phyloP scores from a whole-genome alignment of 1,139 yeast genomes.

The Maudiozyma humilis region DNA sequence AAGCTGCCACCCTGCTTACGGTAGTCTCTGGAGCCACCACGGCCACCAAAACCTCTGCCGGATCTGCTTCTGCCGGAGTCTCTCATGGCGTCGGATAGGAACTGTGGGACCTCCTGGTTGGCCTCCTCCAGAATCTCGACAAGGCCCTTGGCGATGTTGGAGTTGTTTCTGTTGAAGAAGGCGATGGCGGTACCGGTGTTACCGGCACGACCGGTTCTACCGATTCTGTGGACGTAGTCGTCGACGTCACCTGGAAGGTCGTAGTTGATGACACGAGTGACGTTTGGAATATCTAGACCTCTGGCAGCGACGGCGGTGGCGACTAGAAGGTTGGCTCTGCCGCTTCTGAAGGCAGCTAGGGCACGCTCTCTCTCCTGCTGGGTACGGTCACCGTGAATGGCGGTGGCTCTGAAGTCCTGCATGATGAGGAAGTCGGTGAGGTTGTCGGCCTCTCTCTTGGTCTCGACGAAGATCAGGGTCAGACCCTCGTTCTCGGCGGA shows the following conservation, averaged over 20 bases:
- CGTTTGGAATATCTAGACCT: constrained; percentile 98
- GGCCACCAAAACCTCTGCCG: constrained; percentile 43
- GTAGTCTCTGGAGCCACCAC: constrained; percentile 44
- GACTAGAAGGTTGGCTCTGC: constrained; percentile 57
- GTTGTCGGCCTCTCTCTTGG: constrained; percentile 96
- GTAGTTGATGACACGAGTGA: constrained; percentile 92
- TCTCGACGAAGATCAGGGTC: constrained; percentile 92
- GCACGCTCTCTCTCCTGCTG: constrained; percentile 98
- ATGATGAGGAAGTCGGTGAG: constrained; percentile 84
- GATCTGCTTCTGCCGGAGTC: constrained; percentile 63
- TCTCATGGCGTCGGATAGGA: constrained; percentile 72
- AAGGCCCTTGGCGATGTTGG: constrained; percentile 80
- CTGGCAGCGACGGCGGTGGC: constrained; percentile 97
- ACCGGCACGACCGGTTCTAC: constrained; percentile 99
- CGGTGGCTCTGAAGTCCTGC: constrained; percentile 92
- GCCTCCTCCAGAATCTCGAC: constrained; percentile 87
- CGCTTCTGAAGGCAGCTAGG: constrained; percentile 53
- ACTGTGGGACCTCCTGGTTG: constrained; percentile 92
- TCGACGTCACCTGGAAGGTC: constrained; percentile 96
- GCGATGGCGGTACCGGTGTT: constrained; percentile 97
- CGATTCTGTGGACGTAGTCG: constrained; percentile 98
- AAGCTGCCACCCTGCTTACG: constrained; percentile 40
- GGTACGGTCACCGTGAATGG: constrained; percentile 98
- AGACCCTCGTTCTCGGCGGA: constrained; percentile 64
- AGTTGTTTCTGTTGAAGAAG: constrained; percentile 93